Percentiles rank a stretch among this genome's conserved stretches.
phyloP scores from a whole-genome alignment of 2,329 filamentous ascomycete genomes.

The Lachnellula suecica region DNA sequence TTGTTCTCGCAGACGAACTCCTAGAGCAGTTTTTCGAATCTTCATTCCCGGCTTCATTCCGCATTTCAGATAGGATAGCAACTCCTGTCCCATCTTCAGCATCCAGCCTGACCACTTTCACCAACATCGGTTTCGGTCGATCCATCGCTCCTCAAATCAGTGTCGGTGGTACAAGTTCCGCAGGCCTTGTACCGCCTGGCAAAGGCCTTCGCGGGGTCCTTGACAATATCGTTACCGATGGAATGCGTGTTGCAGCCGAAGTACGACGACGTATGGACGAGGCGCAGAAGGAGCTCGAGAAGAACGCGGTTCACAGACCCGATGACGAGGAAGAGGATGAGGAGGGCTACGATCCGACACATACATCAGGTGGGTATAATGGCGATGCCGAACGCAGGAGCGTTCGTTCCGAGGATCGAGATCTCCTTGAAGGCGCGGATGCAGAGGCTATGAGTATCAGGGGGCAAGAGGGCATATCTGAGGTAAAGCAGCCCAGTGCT shows the following conservation, averaged over 20 bases:
- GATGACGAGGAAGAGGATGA: slow-evolving; percentile 72
- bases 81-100: slow-evolving; percentile 45
- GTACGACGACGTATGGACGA: slow-evolving; percentile 93
- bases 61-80: slow-evolving; percentile 66
- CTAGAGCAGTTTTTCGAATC: slow-evolving; percentile 97
- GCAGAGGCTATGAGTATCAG: slow-evolving; percentile 56
- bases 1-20: slow-evolving; percentile 91
- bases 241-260: slow-evolving; percentile 92
- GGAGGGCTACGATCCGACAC: slow-evolving; percentile 54
- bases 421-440: slow-evolving; percentile 73
- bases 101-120: slow-evolving; percentile 82
- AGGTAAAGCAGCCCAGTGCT: slow-evolving; percentile 11
- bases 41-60: slow-evolving; percentile 91
- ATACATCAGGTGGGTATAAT: slow-evolving; percentile 47
- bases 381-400: slow-evolving; percentile 62
- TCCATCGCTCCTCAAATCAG: slow-evolving; percentile 40
- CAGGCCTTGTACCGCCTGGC: slow-evolving; percentile 40
- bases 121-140: slow-evolving; percentile 63
- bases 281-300: slow-evolving; percentile 87
- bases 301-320: slow-evolving; percentile 67
- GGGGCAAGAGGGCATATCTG: slow-evolving; percentile 28
- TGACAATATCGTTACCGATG: slow-evolving; percentile 96
- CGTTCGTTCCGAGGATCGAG: slow-evolving; percentile 66
- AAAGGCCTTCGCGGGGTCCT: slow-evolving; percentile 88
- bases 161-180: slow-evolving; percentile 26